Evolutionary conservation across 768 basidiomycete species (phyloP).

Genomic region (Naganishia vaughanmartiniae): DNA sequence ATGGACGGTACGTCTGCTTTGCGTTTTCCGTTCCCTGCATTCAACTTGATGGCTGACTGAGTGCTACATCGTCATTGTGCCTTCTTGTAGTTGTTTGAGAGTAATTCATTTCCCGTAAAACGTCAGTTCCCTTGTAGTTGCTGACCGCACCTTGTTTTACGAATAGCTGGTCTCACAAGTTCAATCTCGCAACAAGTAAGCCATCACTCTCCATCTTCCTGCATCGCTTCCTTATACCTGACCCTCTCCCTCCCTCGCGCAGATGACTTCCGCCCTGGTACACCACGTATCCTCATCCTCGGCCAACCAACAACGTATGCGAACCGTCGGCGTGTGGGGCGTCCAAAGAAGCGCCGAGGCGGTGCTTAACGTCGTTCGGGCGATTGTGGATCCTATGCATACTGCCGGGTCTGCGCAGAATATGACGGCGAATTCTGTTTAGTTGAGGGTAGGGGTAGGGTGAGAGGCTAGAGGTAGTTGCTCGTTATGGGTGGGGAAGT

Average conservation of each 20-base stretch:
- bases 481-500: too few relatives aligned
- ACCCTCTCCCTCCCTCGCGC: conserved; percentile 13
- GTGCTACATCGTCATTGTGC: conserved; percentile 33
- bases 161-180: conserved; percentile 83
- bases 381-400: conserved; percentile 64
- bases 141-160: neutral
- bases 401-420: conserved; percentile 10
- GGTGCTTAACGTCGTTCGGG: conserved; percentile 74
- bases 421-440: conserved; percentile 8
- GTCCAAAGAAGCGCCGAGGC: conserved; percentile 87
- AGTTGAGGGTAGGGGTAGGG: neutral
- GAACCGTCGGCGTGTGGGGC: conserved; percentile 89
- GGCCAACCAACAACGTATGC: conserved; percentile 80
- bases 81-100: conserved; percentile 77
- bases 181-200: conserved; percentile 78
- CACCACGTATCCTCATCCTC: conserved; percentile 78
- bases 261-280: conserved; percentile 89
- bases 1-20: conserved; percentile 72
- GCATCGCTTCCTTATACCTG: neutral
- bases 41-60: conserved; percentile 18
- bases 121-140: too few relatives aligned
- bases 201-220: conserved; percentile 1
- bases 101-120: conserved; percentile 55
- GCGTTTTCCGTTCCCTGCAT: neutral
- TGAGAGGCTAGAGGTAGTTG: too few relatives aligned